Base-by-base conservation (phyloP, 805 yeast species). In the Metschnikowia chrysomelidarum region DNA sequence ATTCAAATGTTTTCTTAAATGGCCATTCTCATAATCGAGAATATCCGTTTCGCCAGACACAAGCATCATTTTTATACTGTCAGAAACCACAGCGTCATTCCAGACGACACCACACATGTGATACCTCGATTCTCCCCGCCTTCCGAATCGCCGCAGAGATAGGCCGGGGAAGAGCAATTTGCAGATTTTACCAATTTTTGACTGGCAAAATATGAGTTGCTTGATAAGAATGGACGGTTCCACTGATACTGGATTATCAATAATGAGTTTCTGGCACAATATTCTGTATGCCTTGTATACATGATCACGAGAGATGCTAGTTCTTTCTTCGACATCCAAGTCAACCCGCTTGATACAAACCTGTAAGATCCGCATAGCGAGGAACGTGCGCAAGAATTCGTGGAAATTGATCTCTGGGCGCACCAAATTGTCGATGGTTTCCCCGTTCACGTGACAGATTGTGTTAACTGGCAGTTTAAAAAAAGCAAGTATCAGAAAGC, bases 51-150 rank as follows among this genome's bases (percentile, higher is more conserved):
- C n/a, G n/a, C n/a, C n/a, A n/a, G n/a, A n/a, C n/a, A n/a, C n/a
- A n/a, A n/a, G n/a, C n/a, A n/a, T n/a, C n/a, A n/a, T n/a, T n/a
- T n/a, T n/a, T 19, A 64, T 53, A 14, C 63, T 65, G 3, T 51
- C 53, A 26, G 47, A 43, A n/a, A 65, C 56, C 8, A 66, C 50
- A 27, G 55, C 54, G 13, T 56, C 56, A 40, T 64, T 66, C 70
- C 71, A 64, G 7, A 59, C 44, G 2, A 67, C 66, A 2, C 71
- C 71, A 30, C 66, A 49, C 40, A 64, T 65, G 34, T 67, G 64
- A 41, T 65, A 66, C 43, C 64, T 65, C 5, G 71, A 66, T 33
- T 64, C 68, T 13, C 72, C 72, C 24, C 72, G 43, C 34, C 61
- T 51, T 4, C 72, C 72, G 30, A 67, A 53, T 34, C 72, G 44